Evolutionary conservation across 2,329 filamentous ascomycete genomes (phyloP), one percentile per base, ranked within the genome.

Genomic region (Incumbomyces delicatus): DNA sequence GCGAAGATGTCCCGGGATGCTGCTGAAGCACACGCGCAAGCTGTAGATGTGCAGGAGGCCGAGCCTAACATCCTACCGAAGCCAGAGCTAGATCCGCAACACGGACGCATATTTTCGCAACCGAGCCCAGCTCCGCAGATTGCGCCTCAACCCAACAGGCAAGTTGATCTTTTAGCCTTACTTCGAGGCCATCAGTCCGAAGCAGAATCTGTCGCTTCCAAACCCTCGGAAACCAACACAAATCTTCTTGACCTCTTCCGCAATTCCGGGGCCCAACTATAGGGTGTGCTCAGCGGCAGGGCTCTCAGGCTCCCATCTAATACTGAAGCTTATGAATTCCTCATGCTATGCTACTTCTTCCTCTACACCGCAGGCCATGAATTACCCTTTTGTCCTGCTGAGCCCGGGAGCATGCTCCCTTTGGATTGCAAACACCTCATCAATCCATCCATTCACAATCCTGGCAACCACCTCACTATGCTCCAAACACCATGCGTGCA

Each of bases 401-500:
- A 27, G 22, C 8, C 5, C 22, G 22, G 4, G 22, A 27, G 22
- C 4, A 27, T 27, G 8, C 8, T 27, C 22, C 8, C 22, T 27
- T 27, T 27, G 22, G 5, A 27, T 27, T 27, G 22, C 22, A 27
- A 60, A 51, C 38, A 75, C 69, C 46, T 68, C 66, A 46, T 58
- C 57, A 34, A 77, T 61, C 61, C 74, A 78, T 18, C 54, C 61
- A 16, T 64, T 65, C 14, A 74, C 72, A 55, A 70, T 75, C 49
- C 66, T 64, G 2, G 75, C 75, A 58, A 79, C 74, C 18, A 69
- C 63, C 41, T 65, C 69, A 55, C 60, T 67, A 53, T 69, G 62
- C 16, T 60, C 63, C 49, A 80, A 65, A 57, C 75, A 80, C 61
- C 81, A 81, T 0, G 71, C 76, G 67, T 81, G 78, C 40, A 72